phyloP scores from a whole-genome alignment of 1,284 basidiomycete genomes.

The Hemileccinum hortonii region DNA sequence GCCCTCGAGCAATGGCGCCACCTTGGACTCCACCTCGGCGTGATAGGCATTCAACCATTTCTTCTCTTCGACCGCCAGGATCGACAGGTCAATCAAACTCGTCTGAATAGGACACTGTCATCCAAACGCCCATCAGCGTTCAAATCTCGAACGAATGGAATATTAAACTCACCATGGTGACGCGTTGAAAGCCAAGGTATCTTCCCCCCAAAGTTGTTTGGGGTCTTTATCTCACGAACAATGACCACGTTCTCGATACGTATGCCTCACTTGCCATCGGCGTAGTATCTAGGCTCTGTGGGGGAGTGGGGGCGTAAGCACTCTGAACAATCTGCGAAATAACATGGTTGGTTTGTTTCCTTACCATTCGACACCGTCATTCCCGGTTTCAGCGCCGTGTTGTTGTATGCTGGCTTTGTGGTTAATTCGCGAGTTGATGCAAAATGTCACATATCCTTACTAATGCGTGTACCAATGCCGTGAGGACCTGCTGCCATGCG shows the following conservation, averaged over 20 bases:
- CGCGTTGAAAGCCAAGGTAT: constrained; percentile 79
- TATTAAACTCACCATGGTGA: constrained; percentile 67
- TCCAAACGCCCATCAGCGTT: constrained; percentile 4
- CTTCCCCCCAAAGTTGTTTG: constrained; percentile 87
- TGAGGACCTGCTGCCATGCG: constrained; percentile 58
- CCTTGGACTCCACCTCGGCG: constrained; percentile 71
- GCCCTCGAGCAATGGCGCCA: constrained; percentile 66
- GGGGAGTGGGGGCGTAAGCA: no score
- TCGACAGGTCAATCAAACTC: constrained; percentile 66
- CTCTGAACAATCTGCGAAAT: background rate
- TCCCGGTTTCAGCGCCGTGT: constrained; percentile 70
- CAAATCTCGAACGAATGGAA: constrained; percentile 8
- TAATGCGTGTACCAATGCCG: constrained; percentile 79
- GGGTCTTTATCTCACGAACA: constrained; percentile 70
- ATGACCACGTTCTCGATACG: constrained; percentile 90
- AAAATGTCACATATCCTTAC: constrained; percentile 33
- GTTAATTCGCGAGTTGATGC: background rate
- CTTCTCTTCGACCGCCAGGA: constrained; percentile 70
- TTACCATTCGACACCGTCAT: constrained; percentile 88
- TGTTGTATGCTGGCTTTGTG: constrained; percentile 55
- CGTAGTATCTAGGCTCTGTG: constrained; percentile 89
- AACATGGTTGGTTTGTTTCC: background rate
- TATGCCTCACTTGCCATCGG: constrained; percentile 89
- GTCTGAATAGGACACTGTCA: constrained; percentile 83
- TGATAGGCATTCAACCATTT: constrained; percentile 90